Evolutionary conservation across 148 eudicot species (phyloP), one percentile per base, ranked within the genome.

Genomic region (Chenopodium album): DNA sequence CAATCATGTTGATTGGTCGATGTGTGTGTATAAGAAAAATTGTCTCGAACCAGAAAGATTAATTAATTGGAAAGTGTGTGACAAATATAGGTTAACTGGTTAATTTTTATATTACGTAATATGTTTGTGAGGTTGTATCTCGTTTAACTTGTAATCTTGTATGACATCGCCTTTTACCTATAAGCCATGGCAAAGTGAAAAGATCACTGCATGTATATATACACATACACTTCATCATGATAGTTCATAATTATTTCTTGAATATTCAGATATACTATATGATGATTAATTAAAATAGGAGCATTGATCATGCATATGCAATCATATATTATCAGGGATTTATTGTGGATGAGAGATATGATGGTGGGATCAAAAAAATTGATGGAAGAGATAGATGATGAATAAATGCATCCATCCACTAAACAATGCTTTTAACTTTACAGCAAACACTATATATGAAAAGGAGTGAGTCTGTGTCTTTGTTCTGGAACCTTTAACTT

Each of bases 381-480:
- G 44, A 41, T 41, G 7, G 8, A 41, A 41, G 44, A 44, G 50
- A 71, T 41, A 46, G 8, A 56, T 41, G 44, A 44, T 72, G 28
- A 62, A 44, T 73, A 2, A 9, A 48, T 1, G 54, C 68, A 73
- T 73, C 22, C 60, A 78, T 83, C 81, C 85, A 83, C 78, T 76
- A 78, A 73, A 63, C 67, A 13, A 73, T 64, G 74, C 82, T 79
- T 79, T 83, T 63, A 7, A 28, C 79, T 83, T 83, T 83, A 66
- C 78, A 83, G 78, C 67, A 73, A 65, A 29, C 78, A 79, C 78
- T 78, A 78, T 66, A 67, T 78, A 83, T 75, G 46, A 74, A 83
- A 82, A 82, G 84, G 60, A 47, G 84, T 82, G 80, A 54, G 17
- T 82, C 28, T 68, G 82, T 83, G 82, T 52, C 72, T 29, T 77